Base-by-base conservation (phyloP, 2,329 filamentous ascomycete species). In the Fusarium luffae region DNA sequence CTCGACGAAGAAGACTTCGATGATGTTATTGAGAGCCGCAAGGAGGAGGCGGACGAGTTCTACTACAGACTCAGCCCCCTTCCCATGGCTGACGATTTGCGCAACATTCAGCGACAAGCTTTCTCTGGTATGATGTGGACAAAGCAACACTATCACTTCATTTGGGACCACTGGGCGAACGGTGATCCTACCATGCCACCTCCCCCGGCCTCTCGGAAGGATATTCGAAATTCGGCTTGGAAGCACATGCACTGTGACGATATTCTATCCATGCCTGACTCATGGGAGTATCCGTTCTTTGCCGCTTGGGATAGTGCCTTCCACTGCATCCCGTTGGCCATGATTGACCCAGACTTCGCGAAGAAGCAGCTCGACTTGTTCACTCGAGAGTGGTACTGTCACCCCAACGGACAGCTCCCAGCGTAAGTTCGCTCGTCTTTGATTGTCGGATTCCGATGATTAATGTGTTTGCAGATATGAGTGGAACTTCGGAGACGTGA, bases 61-160 rank as follows among this genome's bases (percentile, higher is more conserved):
- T 98, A 97, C 84, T 96, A 91, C 82, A 89, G 93, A 63, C 91
- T 98, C 79, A 98, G 93, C 80, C 95, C 95, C 5, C 85, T 98
- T 41, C 95, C 94, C 4, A 97, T 98, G 91, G 87, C 93, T 0
- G 94, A 98, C 50, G 95, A 98, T 77, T 85, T 98, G 63, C 91
- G 94, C 72, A 98, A 97, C 79, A 96, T 98, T 73, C 96, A 98
- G 81, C 89, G 95, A 72, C 94, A 98, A 79, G 96, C 95, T 6
- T 92, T 98, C 71, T 90, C 94, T 1, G 95, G 96, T 56, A 98
- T 98, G 95, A 91, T 98, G 86, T 98, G 95, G 95, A 97, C 92
- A 68, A 98, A 98, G 80, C 95, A 98, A 79, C 93, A 93, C 81
- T 98, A 98, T 79, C 89, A 97, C 77, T 98, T 98, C 80, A 89